Evolutionary conservation across 345 rosid genomes (phyloP), one percentile per base, ranked within the genome.

Genomic region (Trapa incisa): DNA sequence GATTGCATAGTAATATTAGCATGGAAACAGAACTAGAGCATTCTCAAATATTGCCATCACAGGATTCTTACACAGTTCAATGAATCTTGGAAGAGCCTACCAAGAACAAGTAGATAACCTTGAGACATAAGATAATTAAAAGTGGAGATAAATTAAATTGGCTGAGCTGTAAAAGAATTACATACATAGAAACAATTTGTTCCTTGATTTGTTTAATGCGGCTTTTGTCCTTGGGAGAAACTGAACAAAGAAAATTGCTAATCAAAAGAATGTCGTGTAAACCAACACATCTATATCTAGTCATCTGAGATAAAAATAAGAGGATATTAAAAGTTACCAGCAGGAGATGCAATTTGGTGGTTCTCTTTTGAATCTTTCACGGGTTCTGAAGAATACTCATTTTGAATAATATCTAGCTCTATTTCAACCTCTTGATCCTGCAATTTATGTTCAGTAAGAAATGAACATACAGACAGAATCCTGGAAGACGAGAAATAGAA

Each of bases 391-490:
- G 68, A 75, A 67, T 71, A 65, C 64, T 83, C 93, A 67, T 80
- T 81, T 71, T 62, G 80, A 74, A 89, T 68, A 68, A 89, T 68
- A 39, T 85, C 88, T 66, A 87, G 71, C 71, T 89, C 93, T 56
- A 89, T 71, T 74, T 89, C 91, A 73, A 87, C 93, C 82, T 85
- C 89, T 75, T 87, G 85, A 47, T 82, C 82, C 96, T 89, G 68
- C 68, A 74, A 68, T 50, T 71, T 68, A 62, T 61, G 10, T 66
- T 58, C 38, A 35, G 58, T 38, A 52, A 53, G 11, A 67, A 37
- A 67, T 8, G 8, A 48, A 29, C 43, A 67, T 16, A 16, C n/a
- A 45, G 6, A 36, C n/a, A 29, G 53, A 43, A 65, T 37, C 33
- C 16, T 41, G 52, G 50, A 14, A 42, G 67, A 43, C 35, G 22